Evolutionary conservation across 2,329 filamentous ascomycete genomes (phyloP), one percentile per base, ranked within the genome.

Genomic region (Hypoxylon sp.): DNA sequence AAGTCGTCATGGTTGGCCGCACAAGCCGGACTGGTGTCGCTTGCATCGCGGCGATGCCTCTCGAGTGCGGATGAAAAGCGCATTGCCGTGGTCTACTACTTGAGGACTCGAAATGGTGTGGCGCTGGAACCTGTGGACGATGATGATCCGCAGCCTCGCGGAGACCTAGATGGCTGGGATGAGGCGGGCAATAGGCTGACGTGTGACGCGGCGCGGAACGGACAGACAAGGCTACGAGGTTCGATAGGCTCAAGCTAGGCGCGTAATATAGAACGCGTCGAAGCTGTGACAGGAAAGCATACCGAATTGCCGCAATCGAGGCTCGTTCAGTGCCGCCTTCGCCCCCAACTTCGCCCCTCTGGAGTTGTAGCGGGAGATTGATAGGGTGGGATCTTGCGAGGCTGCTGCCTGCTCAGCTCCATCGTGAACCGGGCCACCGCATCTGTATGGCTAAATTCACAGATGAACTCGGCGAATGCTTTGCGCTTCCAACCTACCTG

Each of bases 351-450:
- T 24, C 59, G 59, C 63, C 66, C 49, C 65, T 30, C 28, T 18
- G 45, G 40, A 46, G 67, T 67, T 42, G 60, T n/a, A 67, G 42
- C 18, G 50, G 30, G 4, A 14, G 46, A 36, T 16, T 9, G 45
- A 33, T 14, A 18, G 18, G 26, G 60, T 54, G 28, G 24, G 22
- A 56, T 51, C 30, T 49, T 64, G 60, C 60, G 64, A 67, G 53
- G 67, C 67, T 69, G 64, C 57, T 67, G 67, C 64, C 67, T 69
- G 26, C 33, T 58, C 33, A 50, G 40, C 56, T 58, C 40, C 53
- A 45, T 56, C 61, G 36, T 56, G 56, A 69, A 55, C 28, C 16
- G 18, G 20, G 11, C 57, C 46, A 42, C 9, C 44, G 24, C 33
- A 54, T 61, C 33, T 55, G 9, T 46, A 63, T 64, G 67, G 67